Base-by-base conservation (phyloP, 2,329 filamentous ascomycete genomes). In the Penicillium thymicola region DNA sequence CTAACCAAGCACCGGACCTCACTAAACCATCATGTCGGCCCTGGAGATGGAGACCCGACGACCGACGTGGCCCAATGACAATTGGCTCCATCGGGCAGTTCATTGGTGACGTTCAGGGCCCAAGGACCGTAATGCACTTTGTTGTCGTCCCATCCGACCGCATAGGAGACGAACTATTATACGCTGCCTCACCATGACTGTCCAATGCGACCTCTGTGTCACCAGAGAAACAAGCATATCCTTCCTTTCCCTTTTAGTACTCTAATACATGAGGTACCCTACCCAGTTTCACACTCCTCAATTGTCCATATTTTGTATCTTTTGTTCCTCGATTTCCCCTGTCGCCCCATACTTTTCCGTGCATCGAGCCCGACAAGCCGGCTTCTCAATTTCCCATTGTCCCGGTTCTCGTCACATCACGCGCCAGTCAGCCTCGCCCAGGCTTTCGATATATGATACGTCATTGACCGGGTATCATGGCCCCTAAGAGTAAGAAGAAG, bases 21-120 rank as follows among this genome's bases (percentile, higher is more conserved):
- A 58, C 58, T 63, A 65, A 47, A 61, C 60, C 55, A 65, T 62
- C 62, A 65, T 64, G 40, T 51, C 48, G 54, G 54, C 59, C 53
- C 63, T 58, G 62, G 53, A 60, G 59, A 67, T 67, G 67, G 67
- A 65, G 61, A 61, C 68, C 60, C 61, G 55, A 50, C 64, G 67
- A 45, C 28, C 74, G 70, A 76, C 74, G 74, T 76, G 74, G 74
- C 65, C 73, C 74, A 76, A 76, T 76, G 60, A 69, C 55, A 68
- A 55, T 34, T 34, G 38, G 56, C 65, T 59, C 54, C 61, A 64
- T 70, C 65, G 61, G 67, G 66, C 63, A 65, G 67, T 71, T 73
- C 70, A 62, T 66, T 58, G 51, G 68, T 69, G 66, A 69, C 65
- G 65, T 72, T 65, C 64, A 66, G 65, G 65, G 59, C 62, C 65